A percentile compares a stretch with the other conserved stretches of the same genome.
Conservation (phyloP, 352 stramenopile genomes). For the Pythium insidiosum region DNA sequence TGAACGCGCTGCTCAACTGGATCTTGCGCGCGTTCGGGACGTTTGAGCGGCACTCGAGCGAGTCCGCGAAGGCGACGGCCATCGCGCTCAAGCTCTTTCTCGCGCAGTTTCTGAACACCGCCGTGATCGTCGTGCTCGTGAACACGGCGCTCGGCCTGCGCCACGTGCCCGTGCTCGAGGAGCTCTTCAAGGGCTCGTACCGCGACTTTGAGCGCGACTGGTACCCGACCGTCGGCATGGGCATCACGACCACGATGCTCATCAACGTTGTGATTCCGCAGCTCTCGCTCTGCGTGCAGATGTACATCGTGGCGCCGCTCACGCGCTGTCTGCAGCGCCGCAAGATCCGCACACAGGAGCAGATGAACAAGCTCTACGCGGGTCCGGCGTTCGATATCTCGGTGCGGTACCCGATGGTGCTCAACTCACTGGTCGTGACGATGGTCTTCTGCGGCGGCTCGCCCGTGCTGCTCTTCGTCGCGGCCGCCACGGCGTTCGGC, state of each 20-base stretch:
- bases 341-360: conserved; percentile 25
- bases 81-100: conserved; percentile 40
- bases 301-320: conserved; percentile 45
- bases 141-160: conserved; percentile 30
- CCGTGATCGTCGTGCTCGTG: conserved; percentile 45
- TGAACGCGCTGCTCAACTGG: conserved; percentile 37
- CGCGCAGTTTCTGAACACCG: conserved; percentile 52
- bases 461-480: conserved; percentile 73
- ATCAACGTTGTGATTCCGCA: conserved; percentile 40
- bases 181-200: conserved; percentile 34
- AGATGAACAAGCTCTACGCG: conserved; percentile 43
- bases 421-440: conserved; percentile 67
- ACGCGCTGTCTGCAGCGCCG: conserved; percentile 22
- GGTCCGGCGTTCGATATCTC: conserved; percentile 40
- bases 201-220: conserved; percentile 41
- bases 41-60: conserved; percentile 44
- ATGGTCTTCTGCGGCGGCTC: conserved; percentile 77
- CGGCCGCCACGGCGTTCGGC: conserved; percentile 36
- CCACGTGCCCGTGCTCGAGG: conserved; percentile 17
- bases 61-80: conserved; percentile 31
- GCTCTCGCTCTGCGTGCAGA: conserved; percentile 30
- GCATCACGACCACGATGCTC: conserved; percentile 46
- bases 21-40: conserved; percentile 31
- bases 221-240: conserved; percentile 47
- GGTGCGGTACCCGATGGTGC: conserved; percentile 40